A percentile compares a stretch with the other conserved stretches of the same genome.
Conservation (phyloP, 1,284 basidiomycete species). For the Rhodotorula glutinis region DNA sequence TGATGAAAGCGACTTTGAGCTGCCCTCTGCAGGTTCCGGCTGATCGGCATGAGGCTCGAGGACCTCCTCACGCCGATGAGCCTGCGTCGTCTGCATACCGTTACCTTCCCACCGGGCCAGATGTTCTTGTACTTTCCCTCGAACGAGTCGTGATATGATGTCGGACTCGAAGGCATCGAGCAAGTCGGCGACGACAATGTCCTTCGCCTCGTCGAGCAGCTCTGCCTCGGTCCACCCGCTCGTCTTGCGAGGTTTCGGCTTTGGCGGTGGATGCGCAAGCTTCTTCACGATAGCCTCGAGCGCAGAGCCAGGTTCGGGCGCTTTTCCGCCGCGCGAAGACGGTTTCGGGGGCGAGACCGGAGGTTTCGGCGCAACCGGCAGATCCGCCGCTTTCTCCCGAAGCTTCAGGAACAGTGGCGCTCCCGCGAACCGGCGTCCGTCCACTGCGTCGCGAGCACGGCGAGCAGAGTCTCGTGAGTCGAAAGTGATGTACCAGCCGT, state of each 20-base stretch:
- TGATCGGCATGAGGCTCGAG: not conserved
- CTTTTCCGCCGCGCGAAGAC: not conserved
- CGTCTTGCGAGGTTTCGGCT: constrained; percentile 57
- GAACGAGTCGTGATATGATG: constrained; percentile 64
- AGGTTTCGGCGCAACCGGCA: constrained; percentile 47
- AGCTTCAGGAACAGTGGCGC: constrained; percentile 61
- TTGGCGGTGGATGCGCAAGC: constrained; percentile 25
- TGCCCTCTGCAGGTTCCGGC: not conserved
- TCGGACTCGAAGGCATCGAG: constrained; percentile 63
- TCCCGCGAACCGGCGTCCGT: constrained; percentile 58
- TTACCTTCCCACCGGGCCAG: constrained; percentile 54
- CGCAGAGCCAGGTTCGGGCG: constrained; percentile 8
- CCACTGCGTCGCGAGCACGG: constrained; percentile 54
- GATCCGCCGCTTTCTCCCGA: constrained; percentile 47
- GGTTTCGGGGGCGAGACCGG: not conserved
- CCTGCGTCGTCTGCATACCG: not conserved
- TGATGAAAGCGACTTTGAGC: constrained; percentile 28
- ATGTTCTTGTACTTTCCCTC: constrained; percentile 57
- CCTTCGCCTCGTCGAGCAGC: constrained; percentile 61
- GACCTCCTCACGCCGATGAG: constrained; percentile 1
- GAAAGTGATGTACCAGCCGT: constrained; percentile 48
- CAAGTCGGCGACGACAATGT: constrained; percentile 64
- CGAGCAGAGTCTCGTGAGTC: constrained; percentile 16
- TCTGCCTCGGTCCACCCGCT: constrained; percentile 49
- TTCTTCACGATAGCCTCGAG: constrained; percentile 24